A percentile compares a stretch with the other conserved stretches of the same genome.
Evolutionary conservation across 2,329 filamentous ascomycete species (phyloP).

Genomic region (Cucurbitaria berberidis): DNA sequence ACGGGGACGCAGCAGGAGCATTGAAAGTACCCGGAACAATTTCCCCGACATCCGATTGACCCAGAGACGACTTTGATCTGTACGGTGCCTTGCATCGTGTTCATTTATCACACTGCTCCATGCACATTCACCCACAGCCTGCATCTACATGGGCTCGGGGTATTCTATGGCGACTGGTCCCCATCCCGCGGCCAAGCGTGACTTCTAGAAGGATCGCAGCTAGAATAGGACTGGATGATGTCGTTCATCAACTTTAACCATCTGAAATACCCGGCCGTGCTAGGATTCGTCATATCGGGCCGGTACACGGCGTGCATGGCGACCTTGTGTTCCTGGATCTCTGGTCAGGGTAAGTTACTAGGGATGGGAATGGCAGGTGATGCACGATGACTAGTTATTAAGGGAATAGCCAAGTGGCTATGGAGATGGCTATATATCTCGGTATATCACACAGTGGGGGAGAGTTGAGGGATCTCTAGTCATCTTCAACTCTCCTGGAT

Average conservation of each 20-base stretch:
- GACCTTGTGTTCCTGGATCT: conserved; percentile 8
- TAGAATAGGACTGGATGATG: conserved; percentile 10
- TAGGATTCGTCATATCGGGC: conserved; percentile 26
- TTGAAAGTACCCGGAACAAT: conserved; percentile 31
- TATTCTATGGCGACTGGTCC: conserved; percentile 3
- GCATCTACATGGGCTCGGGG: neutral
- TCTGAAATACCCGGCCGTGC: conserved; percentile 35
- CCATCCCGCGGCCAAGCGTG: conserved; percentile 15
- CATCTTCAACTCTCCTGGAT: conserved; percentile 10
- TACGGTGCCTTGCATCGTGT: conserved; percentile 5
- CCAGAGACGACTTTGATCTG: neutral
- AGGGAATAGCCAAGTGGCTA: conserved; percentile 19
- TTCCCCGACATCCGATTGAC: conserved; percentile 11
- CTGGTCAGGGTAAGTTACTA: conserved; percentile 6
- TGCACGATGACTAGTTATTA: conserved; percentile 23
- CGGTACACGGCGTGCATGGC: conserved; percentile 17
- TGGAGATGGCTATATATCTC: conserved; percentile 17
- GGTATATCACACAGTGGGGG: conserved; percentile 4
- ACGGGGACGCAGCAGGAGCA: neutral
- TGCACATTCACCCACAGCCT: neutral
- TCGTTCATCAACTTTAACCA: conserved; percentile 35
- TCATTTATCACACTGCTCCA: conserved; percentile 8
- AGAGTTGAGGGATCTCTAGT: conserved; percentile 20
- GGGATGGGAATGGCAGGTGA: conserved; percentile 5
- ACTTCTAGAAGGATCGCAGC: conserved; percentile 24